phyloP scores from a whole-genome alignment of 768 basidiomycete genomes.

The Thelephora aurantiotincta region DNA sequence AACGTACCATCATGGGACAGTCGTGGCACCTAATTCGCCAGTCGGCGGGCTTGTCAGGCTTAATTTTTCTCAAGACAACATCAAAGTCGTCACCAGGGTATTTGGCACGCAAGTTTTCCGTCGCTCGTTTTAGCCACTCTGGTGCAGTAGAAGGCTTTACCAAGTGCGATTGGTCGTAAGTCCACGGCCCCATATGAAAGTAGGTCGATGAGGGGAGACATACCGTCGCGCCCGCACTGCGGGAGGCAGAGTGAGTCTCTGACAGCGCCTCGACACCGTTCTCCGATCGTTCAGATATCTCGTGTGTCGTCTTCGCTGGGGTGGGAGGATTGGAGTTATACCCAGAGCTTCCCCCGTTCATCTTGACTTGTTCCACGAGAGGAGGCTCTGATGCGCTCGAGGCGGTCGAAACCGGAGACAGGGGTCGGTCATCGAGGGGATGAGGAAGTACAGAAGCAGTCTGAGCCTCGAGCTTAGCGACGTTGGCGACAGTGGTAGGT shows the following conservation, averaged over 20 bases:
- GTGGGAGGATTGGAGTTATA: constrained; percentile 2
- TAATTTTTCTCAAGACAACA: constrained; percentile 48
- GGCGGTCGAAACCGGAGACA: constrained; percentile 58
- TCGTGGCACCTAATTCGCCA: constrained; percentile 89
- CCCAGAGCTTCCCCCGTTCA: constrained; percentile 30
- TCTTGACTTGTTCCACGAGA: constrained; percentile 50
- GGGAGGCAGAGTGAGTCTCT: constrained; percentile 3
- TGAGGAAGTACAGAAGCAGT: constrained; percentile 14
- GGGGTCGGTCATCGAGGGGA: constrained; percentile 28
- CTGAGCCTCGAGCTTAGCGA: constrained; percentile 1
- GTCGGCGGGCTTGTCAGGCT: constrained; percentile 44
- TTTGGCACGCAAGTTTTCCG: constrained; percentile 48
- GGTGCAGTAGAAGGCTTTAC: constrained; percentile 31
- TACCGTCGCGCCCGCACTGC: constrained; percentile 4
- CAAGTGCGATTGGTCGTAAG: constrained; percentile 1
- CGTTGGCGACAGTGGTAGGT: constrained; percentile 1
- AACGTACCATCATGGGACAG: constrained; percentile 77
- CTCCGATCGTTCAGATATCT: neutral
- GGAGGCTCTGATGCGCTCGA: constrained; percentile 68
- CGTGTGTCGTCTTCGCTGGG: constrained; percentile 5
- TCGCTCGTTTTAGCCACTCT: constrained; percentile 56
- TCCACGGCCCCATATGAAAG: constrained; percentile 6
- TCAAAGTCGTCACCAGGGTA: constrained; percentile 81
- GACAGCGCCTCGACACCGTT: constrained; percentile 4
- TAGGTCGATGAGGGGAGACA: constrained; percentile 5